These are phyloP conservation scores for Epichloe uncinata DNA, from an alignment of 2,329 filamentous ascomycete species.

Conservation along the genomic window DNA sequence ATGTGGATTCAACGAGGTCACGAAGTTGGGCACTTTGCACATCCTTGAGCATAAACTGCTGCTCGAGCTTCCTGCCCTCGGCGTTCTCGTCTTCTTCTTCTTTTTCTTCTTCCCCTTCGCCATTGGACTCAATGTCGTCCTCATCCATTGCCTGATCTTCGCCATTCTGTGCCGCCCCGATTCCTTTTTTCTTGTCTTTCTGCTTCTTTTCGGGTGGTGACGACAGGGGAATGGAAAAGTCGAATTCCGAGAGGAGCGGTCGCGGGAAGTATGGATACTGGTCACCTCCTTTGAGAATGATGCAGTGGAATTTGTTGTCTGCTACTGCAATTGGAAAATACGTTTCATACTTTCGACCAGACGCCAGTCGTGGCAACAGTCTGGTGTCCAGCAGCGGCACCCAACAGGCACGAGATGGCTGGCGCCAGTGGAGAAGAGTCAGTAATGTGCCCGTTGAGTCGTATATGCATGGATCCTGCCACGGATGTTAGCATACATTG, in stretches of 20 bases:
- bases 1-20: constrained; percentile 58
- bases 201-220: constrained; percentile 29
- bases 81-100: constrained; percentile 19
- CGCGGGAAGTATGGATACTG: constrained; percentile 86
- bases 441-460: constrained; percentile 83
- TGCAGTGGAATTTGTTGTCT: constrained; percentile 88
- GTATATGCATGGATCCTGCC: constrained; percentile 85
- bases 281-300: constrained; percentile 94
- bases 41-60: constrained; percentile 64
- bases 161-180: constrained; percentile 17
- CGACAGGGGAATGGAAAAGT: constrained; percentile 73
- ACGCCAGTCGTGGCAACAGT: constrained; percentile 65
- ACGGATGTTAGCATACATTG: not conserved
- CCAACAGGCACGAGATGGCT: constrained; percentile 75
- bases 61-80: constrained; percentile 57
- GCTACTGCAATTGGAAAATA: constrained; percentile 97
- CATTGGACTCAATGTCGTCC: constrained; percentile 19
- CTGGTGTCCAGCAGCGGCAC: constrained; percentile 85
- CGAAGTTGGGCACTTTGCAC: constrained; percentile 60
- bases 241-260: constrained; percentile 83
- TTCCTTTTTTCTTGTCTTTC: constrained; percentile 21
- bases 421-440: constrained; percentile 82
- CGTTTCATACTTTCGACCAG: constrained; percentile 72
- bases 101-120: constrained; percentile 10
- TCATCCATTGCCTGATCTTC: constrained; percentile 24